Evolutionary conservation across 2,329 filamentous ascomycete genomes (phyloP), one percentile per base, ranked within the genome.

Genomic region (Beauveria brongniartii): DNA sequence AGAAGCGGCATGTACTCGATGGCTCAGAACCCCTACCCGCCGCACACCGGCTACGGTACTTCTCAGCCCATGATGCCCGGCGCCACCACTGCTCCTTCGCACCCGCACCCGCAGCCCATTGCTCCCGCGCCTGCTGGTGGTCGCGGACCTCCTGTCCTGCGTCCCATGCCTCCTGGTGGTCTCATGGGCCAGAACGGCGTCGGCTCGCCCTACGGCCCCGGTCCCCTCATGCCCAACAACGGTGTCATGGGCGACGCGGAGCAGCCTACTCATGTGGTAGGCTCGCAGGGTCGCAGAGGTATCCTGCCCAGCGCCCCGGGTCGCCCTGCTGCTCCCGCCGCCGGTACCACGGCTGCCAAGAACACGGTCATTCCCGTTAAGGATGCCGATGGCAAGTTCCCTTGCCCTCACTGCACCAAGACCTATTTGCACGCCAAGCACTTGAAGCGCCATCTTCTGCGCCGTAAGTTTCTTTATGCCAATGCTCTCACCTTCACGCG

Each of bases 391-490:
- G 94, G 94, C 71, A 97, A 97, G 79, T 99, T 95, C 72, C 93
- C 94, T 63, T 99, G 94, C 77, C 92, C 92, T 69, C 92, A 97
- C 75, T 99, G 94, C 78, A 96, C 91, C 69, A 97, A 97, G 81
- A 97, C 92, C 7, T 99, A 99, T 72, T 82, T 97, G 62, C 94
- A 97, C 74, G 90, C 93, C 52, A 97, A 99, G 81, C 94, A 97
- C 77, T 77, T 97, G 68, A 97, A 97, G 83, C 89, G 94, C 70
- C 94, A 97, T 82, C 83, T 97, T 63, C 80, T 97, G 68, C 84
- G 94, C 82, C 94, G 93, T 97, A 84, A 92, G 92, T 89, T 64
- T 55, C 62, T 37, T 47, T 28, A 52, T 28, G 26, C 55, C 22
- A 63, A 79, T 47, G 22, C 52, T 61, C 62, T 52, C 63, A 34